Percentiles rank a stretch among this genome's conserved stretches.
phyloP scores from a whole-genome alignment of 2,329 filamentous ascomycete species.

The Fusarium camptoceras region DNA sequence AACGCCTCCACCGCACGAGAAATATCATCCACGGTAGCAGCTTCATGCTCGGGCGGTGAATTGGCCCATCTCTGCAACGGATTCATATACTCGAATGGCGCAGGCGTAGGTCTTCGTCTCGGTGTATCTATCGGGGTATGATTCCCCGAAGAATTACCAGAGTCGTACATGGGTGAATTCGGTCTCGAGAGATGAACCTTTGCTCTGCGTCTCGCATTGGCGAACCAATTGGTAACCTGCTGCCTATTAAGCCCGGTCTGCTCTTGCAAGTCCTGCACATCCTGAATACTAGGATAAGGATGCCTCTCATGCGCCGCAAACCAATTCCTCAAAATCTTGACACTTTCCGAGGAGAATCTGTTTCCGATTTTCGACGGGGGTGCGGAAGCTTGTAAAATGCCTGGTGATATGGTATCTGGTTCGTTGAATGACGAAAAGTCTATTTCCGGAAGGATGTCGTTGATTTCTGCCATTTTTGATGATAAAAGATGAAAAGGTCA shows the following conservation, averaged over 20 bases:
- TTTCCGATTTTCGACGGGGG: slow-evolving; percentile 38
- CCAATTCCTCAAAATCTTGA: slow-evolving; percentile 78
- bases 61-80: slow-evolving; percentile 51
- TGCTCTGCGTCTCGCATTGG: slow-evolving; percentile 82
- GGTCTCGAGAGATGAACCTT: slow-evolving; percentile 64
- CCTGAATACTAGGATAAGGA: slow-evolving; percentile 85
- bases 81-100: slow-evolving; percentile 40
- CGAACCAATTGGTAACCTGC: slow-evolving; percentile 90
- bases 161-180: slow-evolving; percentile 35
- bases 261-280: slow-evolving; percentile 79
- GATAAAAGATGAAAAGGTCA: slow-evolving; percentile 21
- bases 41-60: slow-evolving; percentile 51
- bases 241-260: slow-evolving; percentile 80
- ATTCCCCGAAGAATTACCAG: slow-evolving; percentile 23
- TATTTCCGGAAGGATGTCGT: background rate
- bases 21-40: slow-evolving; percentile 49
- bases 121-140: slow-evolving; percentile 68
- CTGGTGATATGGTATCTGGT: slow-evolving; percentile 25
- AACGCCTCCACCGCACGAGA: slow-evolving; percentile 44
- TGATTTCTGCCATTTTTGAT: slow-evolving; percentile 4
- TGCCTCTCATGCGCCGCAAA: slow-evolving; percentile 78
- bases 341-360: slow-evolving; percentile 29
- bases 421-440: background rate
- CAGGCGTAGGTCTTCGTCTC: slow-evolving; percentile 53
- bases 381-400: slow-evolving; percentile 22